Base-by-base conservation (phyloP, 73 alveolate species). In the Tetrahymena borealis region DNA sequence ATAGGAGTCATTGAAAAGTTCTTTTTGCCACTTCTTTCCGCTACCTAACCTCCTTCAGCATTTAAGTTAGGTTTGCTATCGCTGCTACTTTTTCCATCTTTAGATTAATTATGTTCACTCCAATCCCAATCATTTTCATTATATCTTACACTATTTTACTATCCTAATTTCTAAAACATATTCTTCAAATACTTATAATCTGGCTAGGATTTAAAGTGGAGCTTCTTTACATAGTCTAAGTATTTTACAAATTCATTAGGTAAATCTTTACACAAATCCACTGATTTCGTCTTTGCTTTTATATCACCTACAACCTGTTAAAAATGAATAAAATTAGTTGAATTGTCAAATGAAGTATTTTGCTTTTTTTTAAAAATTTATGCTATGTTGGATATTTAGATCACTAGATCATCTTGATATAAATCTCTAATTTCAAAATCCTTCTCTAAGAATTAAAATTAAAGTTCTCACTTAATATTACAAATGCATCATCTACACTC, bases 201-300 rank as follows among this genome's bases (percentile, higher is more conserved):
- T 7, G 85, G 85, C 85, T 60, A 60, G 7, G 85, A 60, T 35
- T 60, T 60, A 60, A 60, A 60, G 38, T 60, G 85, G 85, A 60
- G 85, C 38, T 60, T 60, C 38, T 60, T 60, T n/a, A 60, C 85
- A 60, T 60, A 60, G 28, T 90, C 77, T 9, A 90, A 36, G 24
- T 78, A 39, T 38, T 90, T 38, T 36, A 78, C 37, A n/a, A n/a
- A 92, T 79, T 92, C 93, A 12, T 38, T 79, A 12, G 95, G 95
- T 33, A 78, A 90, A 28, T 92, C 95, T 39, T 92, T 92, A 40
- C 95, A 92, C 38, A 92, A 39, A 39, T 92, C 95, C 32, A 20
- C 78, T 38, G 95, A 20, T 79, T 92, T 91, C 20, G 90, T 35
- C 24, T 39, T 32, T 79, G 78, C 78, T 85, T 92, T 92, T 91